Evolutionary conservation across 768 basidiomycete species (phyloP).

Genomic region (Butyriboletus loyo): DNA sequence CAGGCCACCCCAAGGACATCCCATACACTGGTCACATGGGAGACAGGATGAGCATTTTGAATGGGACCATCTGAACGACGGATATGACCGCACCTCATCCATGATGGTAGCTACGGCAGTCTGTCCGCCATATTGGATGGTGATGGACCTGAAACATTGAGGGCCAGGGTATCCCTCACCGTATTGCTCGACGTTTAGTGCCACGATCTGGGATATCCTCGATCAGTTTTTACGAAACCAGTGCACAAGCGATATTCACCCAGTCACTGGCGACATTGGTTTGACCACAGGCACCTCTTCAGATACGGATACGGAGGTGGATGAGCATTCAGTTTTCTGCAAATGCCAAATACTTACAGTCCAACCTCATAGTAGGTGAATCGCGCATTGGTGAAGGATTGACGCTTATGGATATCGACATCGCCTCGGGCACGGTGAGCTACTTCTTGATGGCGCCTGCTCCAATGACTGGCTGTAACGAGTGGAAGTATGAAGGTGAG

Average conservation of each 20-base stretch:
- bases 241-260: constrained; percentile 32
- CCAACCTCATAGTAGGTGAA: constrained; percentile 60
- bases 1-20: constrained; percentile 61
- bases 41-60: background rate
- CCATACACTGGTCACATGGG: constrained; percentile 48
- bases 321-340: constrained; percentile 6
- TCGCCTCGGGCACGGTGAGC: constrained; percentile 46
- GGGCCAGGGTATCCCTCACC: constrained; percentile 63
- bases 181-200: constrained; percentile 51
- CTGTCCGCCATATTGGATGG: constrained; percentile 60
- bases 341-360: constrained; percentile 34
- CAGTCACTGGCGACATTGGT: constrained; percentile 39
- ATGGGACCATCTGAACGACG: background rate
- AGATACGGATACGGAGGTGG: constrained; percentile 6
- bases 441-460: constrained; percentile 45
- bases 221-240: constrained; percentile 1
- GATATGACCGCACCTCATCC: constrained; percentile 49
- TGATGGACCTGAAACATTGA: constrained; percentile 58
- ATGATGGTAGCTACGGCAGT: constrained; percentile 54
- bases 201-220: constrained; percentile 44
- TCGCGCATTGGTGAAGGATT: constrained; percentile 32
- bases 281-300: constrained; percentile 57
- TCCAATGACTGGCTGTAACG: constrained; percentile 33
- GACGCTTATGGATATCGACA: constrained; percentile 39
- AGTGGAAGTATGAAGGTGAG: constrained; percentile 36